phyloP scores from a whole-genome alignment of 257 asterid genomes.

The Nicotiana obtusifolia region DNA sequence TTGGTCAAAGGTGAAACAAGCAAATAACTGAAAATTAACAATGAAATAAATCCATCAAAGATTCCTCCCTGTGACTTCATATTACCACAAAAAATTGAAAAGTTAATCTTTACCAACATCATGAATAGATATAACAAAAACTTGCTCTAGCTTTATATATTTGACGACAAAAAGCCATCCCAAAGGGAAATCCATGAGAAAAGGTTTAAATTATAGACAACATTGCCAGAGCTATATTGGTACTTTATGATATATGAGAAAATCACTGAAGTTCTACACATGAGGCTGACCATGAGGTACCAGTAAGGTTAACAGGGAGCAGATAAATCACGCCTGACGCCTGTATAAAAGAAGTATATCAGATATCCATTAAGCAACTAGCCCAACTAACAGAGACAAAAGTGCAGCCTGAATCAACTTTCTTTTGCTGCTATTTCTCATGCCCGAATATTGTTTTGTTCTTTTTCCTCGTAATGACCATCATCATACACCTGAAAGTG shows the following conservation, averaged over 20 bases:
- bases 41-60: too few relatives aligned
- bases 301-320: constrained; percentile 85
- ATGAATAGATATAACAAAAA: not conserved
- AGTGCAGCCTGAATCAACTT: too few relatives aligned
- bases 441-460: constrained; percentile 38
- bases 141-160: not conserved
- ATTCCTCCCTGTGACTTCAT: not conserved
- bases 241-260: constrained; percentile 32
- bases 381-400: too few relatives aligned
- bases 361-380: too few relatives aligned
- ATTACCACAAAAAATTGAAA: not conserved
- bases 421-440: too few relatives aligned
- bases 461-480: constrained; percentile 92
- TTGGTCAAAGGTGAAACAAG: too few relatives aligned
- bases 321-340: constrained; percentile 80
- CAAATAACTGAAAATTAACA: too few relatives aligned
- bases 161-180: not conserved
- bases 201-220: constrained; percentile 12
- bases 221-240: constrained; percentile 36
- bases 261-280: constrained; percentile 57
- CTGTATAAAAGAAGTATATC: constrained; percentile 31
- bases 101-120: too few relatives aligned
- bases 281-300: constrained; percentile 80
- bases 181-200: too few relatives aligned
- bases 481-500: constrained; percentile 96